Evolutionary conservation across 179 eudicot species (phyloP), one percentile per base, ranked within the genome.

Genomic region (Patellifolia procumbens): DNA sequence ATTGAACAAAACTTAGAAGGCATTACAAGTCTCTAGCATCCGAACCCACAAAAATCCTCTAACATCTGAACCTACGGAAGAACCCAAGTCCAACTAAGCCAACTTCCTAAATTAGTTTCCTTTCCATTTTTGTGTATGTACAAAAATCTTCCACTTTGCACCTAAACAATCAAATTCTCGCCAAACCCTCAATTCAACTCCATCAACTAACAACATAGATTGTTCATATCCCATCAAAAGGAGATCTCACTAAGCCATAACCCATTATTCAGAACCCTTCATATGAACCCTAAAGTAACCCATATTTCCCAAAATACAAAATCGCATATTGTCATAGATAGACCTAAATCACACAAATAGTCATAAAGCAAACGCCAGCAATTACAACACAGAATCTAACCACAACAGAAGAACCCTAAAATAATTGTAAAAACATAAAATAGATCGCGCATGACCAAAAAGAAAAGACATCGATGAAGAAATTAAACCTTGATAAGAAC

Each of bases 401-500:
- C 2, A 37, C 42, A 69, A 76, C 32, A 43, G 15, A 56, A 2
- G 28, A 46, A 42, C 2, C 17, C 42, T 37, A 4, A 26, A 29
- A 58, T 11, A 70, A 79, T 61, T 37, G 7, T 5, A 46, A 42
- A 42, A 19, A 12, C 35, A 35, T n/a, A 2, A n/a, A 11, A 1
- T 42, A 37, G n/a, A 1, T 37, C 19, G 8, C n/a, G 17, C 32
- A 9, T 7, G 16, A 28, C 0, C 11, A 10, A 61, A 0, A 43
- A 34, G 12, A 8, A 28, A 20, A 46, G 67, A 37, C 51, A 76
- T 46, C 28, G 5, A 6, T n/a, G 26, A 0, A 12, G 2, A 24
- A 39, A 46, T 31, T 43, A n/a, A 60, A 85, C 88, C 86, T 85
- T 85, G 6, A 85, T 31, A 20, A 85, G 62, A 70, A 93, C 87